Evolutionary conservation across 805 yeast genomes (phyloP).

Genomic region (Starmerella sp.): DNA sequence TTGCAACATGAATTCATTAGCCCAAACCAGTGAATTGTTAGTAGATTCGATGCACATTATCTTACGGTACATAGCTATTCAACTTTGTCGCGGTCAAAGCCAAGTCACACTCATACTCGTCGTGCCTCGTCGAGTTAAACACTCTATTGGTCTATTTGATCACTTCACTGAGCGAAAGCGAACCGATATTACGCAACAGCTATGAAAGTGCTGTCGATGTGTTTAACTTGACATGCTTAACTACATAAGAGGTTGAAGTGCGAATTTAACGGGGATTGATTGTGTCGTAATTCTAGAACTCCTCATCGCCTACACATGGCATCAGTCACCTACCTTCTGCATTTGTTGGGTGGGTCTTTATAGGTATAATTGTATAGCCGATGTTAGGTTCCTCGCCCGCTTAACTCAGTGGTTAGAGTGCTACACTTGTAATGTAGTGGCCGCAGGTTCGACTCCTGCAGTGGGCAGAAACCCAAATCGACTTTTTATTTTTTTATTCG

Average conservation of each 20-base stretch:
- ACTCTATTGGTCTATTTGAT: too few relatives aligned
- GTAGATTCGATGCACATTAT: neutral
- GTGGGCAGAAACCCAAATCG: constrained; percentile 17
- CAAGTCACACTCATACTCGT: too few relatives aligned
- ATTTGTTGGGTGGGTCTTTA: neutral
- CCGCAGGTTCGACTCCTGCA: constrained; percentile 24
- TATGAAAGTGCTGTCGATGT: too few relatives aligned
- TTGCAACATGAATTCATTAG: neutral
- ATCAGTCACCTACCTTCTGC: too few relatives aligned
- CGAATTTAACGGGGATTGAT: too few relatives aligned
- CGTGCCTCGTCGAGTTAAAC: too few relatives aligned
- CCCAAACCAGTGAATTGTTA: neutral
- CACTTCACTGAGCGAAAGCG: too few relatives aligned
- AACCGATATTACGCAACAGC: too few relatives aligned
- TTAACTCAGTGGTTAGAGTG: constrained; percentile 23
- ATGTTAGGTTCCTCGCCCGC: constrained; percentile 12
- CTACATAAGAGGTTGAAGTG: too few relatives aligned
- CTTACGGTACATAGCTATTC: neutral
- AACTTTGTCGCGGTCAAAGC: neutral
- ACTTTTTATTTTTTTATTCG: neutral
- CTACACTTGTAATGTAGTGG: constrained; percentile 23
- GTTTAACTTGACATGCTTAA: too few relatives aligned
- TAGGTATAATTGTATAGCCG: neutral
- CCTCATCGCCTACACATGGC: too few relatives aligned
- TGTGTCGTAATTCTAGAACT: too few relatives aligned